Conservation (phyloP, 805 yeast genomes). For the Ogataea pini region DNA sequence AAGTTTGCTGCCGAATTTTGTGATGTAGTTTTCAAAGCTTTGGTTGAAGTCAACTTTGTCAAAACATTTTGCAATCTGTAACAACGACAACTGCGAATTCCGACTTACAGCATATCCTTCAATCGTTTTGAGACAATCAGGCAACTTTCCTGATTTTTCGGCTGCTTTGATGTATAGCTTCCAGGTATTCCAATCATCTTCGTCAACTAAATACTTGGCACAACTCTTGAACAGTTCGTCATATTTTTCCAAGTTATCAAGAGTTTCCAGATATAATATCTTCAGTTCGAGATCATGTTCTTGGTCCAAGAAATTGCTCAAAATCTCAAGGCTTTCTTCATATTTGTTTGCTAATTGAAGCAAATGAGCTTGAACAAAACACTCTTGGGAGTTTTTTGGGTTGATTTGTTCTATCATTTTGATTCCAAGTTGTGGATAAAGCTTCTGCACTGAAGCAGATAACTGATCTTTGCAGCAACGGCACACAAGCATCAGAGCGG, state of each 20-base stretch:
- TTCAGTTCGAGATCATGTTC: constrained; percentile 64
- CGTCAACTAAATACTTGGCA: constrained; percentile 43
- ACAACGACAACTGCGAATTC: constrained; percentile 55
- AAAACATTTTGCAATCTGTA: constrained; percentile 42
- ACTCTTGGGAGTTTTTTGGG: constrained; percentile 66
- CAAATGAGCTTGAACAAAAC: constrained; percentile 57
- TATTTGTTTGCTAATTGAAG: constrained; percentile 39
- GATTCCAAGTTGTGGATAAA: constrained; percentile 62
- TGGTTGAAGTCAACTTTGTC: constrained; percentile 24
- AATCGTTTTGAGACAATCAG: constrained; percentile 37
- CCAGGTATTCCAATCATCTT: constrained; percentile 83
- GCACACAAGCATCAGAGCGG: constrained; percentile 47
- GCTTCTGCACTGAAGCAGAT: constrained; percentile 44
- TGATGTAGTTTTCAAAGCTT: constrained; percentile 44
- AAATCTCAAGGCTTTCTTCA: constrained; percentile 36
- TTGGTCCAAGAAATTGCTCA: constrained; percentile 36
- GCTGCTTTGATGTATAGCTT: constrained; percentile 52
- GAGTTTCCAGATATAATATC: constrained; percentile 50
- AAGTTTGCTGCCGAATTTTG: constrained; percentile 51
- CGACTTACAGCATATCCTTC: constrained; percentile 42
- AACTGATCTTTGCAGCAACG: constrained; percentile 36
- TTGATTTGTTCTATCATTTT: constrained; percentile 53
- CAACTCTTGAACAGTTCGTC: constrained; percentile 43
- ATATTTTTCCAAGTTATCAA: constrained; percentile 46
- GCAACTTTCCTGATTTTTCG: constrained; percentile 34